Conservation (phyloP, 2,329 filamentous ascomycete genomes). For the Pyricularia pennisetigena region DNA sequence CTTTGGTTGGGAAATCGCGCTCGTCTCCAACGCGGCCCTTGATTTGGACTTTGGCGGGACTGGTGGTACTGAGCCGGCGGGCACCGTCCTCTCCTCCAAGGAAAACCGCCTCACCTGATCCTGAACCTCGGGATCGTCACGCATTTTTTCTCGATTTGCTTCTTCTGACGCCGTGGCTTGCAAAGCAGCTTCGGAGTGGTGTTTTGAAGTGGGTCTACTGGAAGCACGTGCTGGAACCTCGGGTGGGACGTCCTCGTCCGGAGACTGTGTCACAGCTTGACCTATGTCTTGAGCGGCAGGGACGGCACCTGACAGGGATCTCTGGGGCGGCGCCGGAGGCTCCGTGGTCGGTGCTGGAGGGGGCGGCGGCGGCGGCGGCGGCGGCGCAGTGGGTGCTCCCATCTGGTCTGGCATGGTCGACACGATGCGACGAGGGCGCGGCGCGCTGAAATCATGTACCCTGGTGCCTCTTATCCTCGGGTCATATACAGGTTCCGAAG, state of each 20-base stretch:
- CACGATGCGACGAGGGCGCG: constrained; percentile 34
- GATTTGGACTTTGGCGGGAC: constrained; percentile 19
- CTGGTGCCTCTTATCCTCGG: constrained; percentile 51
- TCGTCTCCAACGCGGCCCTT: neutral
- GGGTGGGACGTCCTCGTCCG: neutral
- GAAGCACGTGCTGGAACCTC: neutral
- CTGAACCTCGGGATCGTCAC: neutral
- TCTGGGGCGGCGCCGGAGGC: neutral
- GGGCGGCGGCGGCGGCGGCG: neutral
- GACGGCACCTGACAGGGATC: neutral
- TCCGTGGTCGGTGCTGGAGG: neutral
- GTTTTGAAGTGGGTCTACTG: neutral
- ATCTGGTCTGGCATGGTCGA: constrained; percentile 13
- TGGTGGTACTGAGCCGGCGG: constrained; percentile 16
- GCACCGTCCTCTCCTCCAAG: constrained; percentile 13
- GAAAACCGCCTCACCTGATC: constrained; percentile 7
- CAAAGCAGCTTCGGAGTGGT: neutral
- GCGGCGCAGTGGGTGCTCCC: neutral
- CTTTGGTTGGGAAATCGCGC: neutral
- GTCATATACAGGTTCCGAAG: constrained; percentile 43
- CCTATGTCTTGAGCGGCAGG: neutral
- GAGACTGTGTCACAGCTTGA: neutral
- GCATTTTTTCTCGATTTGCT: neutral
- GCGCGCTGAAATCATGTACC: constrained; percentile 57
- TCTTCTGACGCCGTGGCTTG: neutral